Evolutionary conservation across 225 moss, liverwort and hornwort species (phyloP).

Genomic region (Pleurozium schreberi): DNA sequence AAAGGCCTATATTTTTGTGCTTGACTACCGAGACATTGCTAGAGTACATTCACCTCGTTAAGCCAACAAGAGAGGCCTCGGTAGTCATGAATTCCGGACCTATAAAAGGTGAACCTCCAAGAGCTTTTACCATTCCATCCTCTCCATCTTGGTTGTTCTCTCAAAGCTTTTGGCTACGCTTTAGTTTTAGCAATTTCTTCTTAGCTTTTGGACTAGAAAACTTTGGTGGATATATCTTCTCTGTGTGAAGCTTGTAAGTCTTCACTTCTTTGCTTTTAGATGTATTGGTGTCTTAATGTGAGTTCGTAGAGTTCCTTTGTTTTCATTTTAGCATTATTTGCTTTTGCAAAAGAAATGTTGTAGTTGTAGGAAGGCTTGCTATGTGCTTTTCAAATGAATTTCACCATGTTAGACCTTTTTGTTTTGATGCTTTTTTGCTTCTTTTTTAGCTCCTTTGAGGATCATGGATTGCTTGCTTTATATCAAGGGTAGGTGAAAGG

Average conservation of each 20-base stretch:
- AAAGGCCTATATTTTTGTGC: too few species aligned
- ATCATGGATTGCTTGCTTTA: not conserved
- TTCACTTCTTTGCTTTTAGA: not conserved
- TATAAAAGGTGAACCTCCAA: not conserved
- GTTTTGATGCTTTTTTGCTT: too few species aligned
- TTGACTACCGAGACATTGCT: too few species aligned
- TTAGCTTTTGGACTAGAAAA: not conserved
- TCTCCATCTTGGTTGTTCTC: not conserved
- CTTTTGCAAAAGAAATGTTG: not conserved
- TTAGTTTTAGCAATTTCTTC: too few species aligned
- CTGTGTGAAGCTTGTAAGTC: not conserved
- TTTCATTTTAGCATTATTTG: not conserved
- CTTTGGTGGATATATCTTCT: not conserved
- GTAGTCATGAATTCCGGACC: not conserved
- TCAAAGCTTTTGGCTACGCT: not conserved
- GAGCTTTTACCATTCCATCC: not conserved
- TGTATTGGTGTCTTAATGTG: not conserved
- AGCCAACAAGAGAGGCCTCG: too few species aligned
- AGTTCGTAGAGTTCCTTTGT: not conserved
- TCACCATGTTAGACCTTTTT: too few species aligned
- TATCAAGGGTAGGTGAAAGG: not conserved
- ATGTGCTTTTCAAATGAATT: too few species aligned
- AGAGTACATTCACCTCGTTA: too few species aligned
- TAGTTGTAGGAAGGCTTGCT: not conserved
- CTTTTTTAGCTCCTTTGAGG: not conserved